Evolutionary conservation across 768 basidiomycete genomes (phyloP).

Genomic region (Suillus bovinus): DNA sequence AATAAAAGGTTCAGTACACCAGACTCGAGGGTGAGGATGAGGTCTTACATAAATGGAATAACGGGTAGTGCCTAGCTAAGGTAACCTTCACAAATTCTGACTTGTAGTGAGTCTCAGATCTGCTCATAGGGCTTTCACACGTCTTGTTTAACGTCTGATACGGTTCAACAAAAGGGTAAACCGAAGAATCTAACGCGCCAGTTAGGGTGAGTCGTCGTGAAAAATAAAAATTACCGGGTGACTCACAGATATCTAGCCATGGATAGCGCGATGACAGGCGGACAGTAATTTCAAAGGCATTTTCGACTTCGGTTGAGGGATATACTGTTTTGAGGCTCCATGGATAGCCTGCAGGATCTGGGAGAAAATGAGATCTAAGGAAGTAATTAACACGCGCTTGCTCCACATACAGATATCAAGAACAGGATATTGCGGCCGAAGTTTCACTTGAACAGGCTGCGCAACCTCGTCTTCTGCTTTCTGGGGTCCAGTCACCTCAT

Average conservation of each 20-base stretch:
- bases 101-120: constrained; percentile 6
- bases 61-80: constrained; percentile 19
- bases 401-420: constrained; percentile 37
- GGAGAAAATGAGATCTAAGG: constrained; percentile 3
- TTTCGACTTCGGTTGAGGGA: constrained; percentile 14
- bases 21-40: background rate
- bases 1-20: background rate
- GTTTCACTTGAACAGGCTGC: constrained; percentile 13
- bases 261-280: constrained; percentile 21
- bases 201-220: background rate
- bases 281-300: constrained; percentile 2
- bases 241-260: constrained; percentile 28
- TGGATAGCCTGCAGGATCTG: constrained; percentile 29
- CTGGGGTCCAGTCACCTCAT: constrained; percentile 9
- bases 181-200: constrained; percentile 14
- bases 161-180: constrained; percentile 20
- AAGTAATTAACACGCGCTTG: background rate
- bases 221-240: background rate
- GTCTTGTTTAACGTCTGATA: constrained; percentile 13
- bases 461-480: constrained; percentile 4
- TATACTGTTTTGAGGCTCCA: constrained; percentile 28
- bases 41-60: constrained; percentile 25
- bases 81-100: background rate
- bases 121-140: background rate
- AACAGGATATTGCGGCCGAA: constrained; percentile 20